phyloP scores from a whole-genome alignment of 768 basidiomycete species.

The Suillus clintonianus region DNA sequence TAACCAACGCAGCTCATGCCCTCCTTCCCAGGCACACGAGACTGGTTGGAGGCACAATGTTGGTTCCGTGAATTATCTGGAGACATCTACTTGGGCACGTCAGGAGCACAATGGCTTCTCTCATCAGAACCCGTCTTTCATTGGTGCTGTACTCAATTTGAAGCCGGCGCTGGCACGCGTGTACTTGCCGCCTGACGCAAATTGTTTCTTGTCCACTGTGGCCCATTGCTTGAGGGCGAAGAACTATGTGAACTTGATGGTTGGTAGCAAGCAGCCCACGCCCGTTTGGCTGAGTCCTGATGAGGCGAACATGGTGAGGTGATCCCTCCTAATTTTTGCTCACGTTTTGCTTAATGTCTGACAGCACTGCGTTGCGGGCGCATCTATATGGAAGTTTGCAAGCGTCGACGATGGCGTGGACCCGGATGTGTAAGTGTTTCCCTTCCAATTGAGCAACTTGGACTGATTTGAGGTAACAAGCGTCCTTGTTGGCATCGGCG shows the following conservation, averaged over 20 bases:
- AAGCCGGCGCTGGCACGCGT: slow-evolving; percentile 73
- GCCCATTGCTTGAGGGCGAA: slow-evolving; percentile 82
- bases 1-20: neutral
- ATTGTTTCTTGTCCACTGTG: slow-evolving; percentile 81
- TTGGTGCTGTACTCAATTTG: slow-evolving; percentile 81
- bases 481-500: slow-evolving; percentile 84
- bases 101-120: slow-evolving; percentile 92
- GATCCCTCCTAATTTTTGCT: neutral
- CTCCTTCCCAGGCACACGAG: slow-evolving; percentile 44
- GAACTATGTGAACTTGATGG: slow-evolving; percentile 87
- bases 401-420: slow-evolving; percentile 70
- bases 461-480: slow-evolving; percentile 29
- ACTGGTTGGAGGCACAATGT: slow-evolving; percentile 72
- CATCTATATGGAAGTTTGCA: slow-evolving; percentile 84
- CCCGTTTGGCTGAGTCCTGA: slow-evolving; percentile 78
- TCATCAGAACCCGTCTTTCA: slow-evolving; percentile 85
- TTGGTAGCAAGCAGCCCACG: slow-evolving; percentile 84
- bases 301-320: slow-evolving; percentile 64
- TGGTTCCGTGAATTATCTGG: slow-evolving; percentile 81
- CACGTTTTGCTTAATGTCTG: slow-evolving; percentile 9
- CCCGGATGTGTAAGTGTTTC: slow-evolving; percentile 63
- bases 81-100: slow-evolving; percentile 84
- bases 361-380: slow-evolving; percentile 84
- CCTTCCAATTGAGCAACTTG: neutral
- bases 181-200: slow-evolving; percentile 89